These are phyloP conservation scores for Monarda citriodora DNA, from an alignment of 305 asterid species.

Conservation along the genomic window DNA sequence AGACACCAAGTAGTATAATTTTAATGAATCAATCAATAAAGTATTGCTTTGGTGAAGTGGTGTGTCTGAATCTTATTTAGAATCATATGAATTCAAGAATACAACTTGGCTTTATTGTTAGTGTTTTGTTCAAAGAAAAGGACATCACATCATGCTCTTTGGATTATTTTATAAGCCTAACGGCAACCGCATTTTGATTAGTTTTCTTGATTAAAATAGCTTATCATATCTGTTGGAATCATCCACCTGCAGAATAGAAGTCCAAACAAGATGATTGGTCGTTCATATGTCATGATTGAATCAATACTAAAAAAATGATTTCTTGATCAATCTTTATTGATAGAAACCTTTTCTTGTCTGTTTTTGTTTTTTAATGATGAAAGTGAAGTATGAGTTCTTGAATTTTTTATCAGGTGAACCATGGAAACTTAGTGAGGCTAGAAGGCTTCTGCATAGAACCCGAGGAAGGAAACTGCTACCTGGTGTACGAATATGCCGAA, in stretches of 20 bases:
- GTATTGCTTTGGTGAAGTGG: conserved; percentile 33
- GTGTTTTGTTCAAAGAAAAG: conserved; percentile 12
- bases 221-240: conserved; percentile 9
- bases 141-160: conserved; percentile 11
- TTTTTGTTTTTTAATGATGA: no score
- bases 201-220: conserved; percentile 16
- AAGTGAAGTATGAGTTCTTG: conserved; percentile 3
- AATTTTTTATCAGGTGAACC: conserved; percentile 79
- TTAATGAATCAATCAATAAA: conserved; percentile 17
- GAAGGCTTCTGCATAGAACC: conserved; percentile 95
- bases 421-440: conserved; percentile 89
- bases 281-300: conserved; percentile 27
- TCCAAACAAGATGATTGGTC: conserved; percentile 22
- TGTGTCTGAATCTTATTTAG: conserved; percentile 28
- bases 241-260: conserved; percentile 18
- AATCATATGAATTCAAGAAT: conserved; percentile 14
- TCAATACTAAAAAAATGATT: background rate
- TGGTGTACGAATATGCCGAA: conserved; percentile 85
- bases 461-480: conserved; percentile 81
- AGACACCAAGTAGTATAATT: conserved; percentile 3
- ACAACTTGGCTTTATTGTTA: conserved; percentile 19
- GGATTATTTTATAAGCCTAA: conserved; percentile 11
- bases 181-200: conserved; percentile 10
- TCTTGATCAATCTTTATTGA: background rate
- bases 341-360: background rate